These are phyloP conservation scores for Salvia splendens DNA, from an alignment of 257 asterid species.

Conservation along the genomic window DNA sequence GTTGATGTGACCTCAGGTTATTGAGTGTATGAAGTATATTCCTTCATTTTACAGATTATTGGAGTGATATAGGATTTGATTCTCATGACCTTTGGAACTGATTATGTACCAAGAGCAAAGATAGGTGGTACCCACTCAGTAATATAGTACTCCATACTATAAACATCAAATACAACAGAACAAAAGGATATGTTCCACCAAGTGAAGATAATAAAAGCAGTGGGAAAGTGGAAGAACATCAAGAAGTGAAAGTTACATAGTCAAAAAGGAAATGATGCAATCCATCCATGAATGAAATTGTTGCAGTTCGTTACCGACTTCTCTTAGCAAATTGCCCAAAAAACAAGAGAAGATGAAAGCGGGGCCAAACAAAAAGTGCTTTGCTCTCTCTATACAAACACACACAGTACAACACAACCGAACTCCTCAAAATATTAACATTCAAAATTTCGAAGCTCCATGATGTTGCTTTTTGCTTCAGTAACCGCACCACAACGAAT, in stretches of 20 bases:
- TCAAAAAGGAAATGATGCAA: constrained; percentile 32
- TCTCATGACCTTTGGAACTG: neutral
- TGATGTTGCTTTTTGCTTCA: constrained; percentile 38
- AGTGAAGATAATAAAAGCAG: neutral
- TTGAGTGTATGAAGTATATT: neutral
- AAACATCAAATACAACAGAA: neutral
- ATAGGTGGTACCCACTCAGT: too few relatives aligned
- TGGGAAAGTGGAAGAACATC: neutral
- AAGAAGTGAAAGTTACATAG: neutral
- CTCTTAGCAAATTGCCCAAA: constrained; percentile 51
- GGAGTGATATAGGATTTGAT: neutral
- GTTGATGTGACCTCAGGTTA: neutral
- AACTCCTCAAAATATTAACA: constrained; percentile 37
- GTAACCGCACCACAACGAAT: constrained; percentile 32
- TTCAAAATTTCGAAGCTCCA: constrained; percentile 85
- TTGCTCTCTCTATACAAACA: constrained; percentile 56
- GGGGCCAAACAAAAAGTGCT: constrained; percentile 39
- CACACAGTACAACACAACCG: constrained; percentile 26
- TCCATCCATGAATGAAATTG: constrained; percentile 27
- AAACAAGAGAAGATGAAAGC: constrained; percentile 37
- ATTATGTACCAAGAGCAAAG: neutral
- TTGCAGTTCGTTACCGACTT: constrained; percentile 28
- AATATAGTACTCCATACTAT: too few relatives aligned
- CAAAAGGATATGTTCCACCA: neutral
- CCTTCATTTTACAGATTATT: neutral